These are phyloP conservation scores for Alternaria viburni DNA, from an alignment of 2,329 filamentous ascomycete species.

Conservation along the genomic window DNA sequence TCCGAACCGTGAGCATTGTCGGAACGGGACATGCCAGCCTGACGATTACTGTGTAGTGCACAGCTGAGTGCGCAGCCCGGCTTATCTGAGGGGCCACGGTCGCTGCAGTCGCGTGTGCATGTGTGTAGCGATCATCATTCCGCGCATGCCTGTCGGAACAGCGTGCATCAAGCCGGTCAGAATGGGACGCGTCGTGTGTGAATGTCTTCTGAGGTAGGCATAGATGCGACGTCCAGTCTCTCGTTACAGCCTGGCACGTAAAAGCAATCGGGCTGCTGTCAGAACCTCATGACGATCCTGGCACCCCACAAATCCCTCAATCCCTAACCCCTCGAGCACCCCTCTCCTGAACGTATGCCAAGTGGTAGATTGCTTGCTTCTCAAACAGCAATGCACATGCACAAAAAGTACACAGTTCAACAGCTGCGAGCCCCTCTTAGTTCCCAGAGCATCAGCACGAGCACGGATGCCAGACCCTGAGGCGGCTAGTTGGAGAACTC, in stretches of 20 bases:
- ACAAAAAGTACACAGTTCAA: slow-evolving; percentile 8
- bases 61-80: neutral
- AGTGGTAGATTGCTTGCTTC: slow-evolving; percentile 6
- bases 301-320: neutral
- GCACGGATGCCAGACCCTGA: slow-evolving; percentile 1
- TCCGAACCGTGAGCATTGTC: slow-evolving; percentile 3
- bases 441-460: neutral
- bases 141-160: neutral
- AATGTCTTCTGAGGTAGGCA: neutral
- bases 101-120: slow-evolving; percentile 5
- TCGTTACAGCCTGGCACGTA: neutral
- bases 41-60: neutral
- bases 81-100: slow-evolving; percentile 10
- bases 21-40: neutral
- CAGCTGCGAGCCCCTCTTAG: neutral
- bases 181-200: neutral
- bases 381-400: neutral
- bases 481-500: neutral
- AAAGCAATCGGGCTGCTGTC: neutral
- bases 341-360: neutral
- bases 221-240: neutral
- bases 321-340: neutral
- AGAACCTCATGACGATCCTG: neutral
- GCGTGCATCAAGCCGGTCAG: neutral
- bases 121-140: slow-evolving; percentile 5